Evolutionary conservation across 768 basidiomycete genomes (phyloP).

Genomic region (Xerocomellus dryophilus): DNA sequence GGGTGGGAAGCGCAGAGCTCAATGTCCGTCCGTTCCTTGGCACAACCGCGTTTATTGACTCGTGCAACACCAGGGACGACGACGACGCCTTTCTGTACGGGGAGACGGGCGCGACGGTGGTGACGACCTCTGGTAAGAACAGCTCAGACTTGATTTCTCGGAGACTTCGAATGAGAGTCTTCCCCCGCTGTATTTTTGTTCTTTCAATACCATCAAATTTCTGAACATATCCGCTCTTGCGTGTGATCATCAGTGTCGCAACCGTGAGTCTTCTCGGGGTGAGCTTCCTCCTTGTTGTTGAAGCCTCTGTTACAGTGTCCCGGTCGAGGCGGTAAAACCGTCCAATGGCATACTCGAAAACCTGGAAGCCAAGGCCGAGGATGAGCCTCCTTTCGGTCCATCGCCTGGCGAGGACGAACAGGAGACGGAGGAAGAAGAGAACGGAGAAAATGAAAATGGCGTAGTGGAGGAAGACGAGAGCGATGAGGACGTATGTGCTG

Average conservation of each 20-base stretch:
- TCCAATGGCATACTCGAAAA: constrained; percentile 50
- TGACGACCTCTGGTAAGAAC: constrained; percentile 48
- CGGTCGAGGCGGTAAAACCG: constrained; percentile 42
- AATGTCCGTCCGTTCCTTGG: constrained; percentile 29
- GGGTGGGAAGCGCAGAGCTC: constrained; percentile 21
- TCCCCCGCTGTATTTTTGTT: constrained; percentile 32
- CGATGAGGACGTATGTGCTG: constrained; percentile 45
- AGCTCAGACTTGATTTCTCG: constrained; percentile 25
- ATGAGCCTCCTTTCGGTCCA: constrained; percentile 32
- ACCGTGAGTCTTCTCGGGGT: constrained; percentile 53
- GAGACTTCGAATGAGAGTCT: constrained; percentile 28
- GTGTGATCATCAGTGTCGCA: constrained; percentile 53
- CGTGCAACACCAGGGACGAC: constrained; percentile 53
- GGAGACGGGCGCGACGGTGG: constrained; percentile 39
- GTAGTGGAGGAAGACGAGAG: constrained; percentile 43
- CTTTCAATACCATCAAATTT: constrained; percentile 39
- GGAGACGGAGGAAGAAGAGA: constrained; percentile 26
- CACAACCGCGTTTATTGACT: constrained; percentile 26
- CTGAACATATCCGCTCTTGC: constrained; percentile 36
- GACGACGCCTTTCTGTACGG: constrained; percentile 82
- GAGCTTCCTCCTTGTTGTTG: constrained; percentile 20
- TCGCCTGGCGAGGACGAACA: constrained; percentile 21
- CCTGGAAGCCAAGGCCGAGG: constrained; percentile 46
- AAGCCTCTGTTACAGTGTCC: constrained; percentile 32
- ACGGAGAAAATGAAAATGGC: constrained; percentile 31